A percentile compares a stretch with the other conserved stretches of the same genome.
These are phyloP conservation scores for Pyronema domesticum DNA, from an alignment of 495 filamentous ascomycete species.

Conservation along the genomic window DNA sequence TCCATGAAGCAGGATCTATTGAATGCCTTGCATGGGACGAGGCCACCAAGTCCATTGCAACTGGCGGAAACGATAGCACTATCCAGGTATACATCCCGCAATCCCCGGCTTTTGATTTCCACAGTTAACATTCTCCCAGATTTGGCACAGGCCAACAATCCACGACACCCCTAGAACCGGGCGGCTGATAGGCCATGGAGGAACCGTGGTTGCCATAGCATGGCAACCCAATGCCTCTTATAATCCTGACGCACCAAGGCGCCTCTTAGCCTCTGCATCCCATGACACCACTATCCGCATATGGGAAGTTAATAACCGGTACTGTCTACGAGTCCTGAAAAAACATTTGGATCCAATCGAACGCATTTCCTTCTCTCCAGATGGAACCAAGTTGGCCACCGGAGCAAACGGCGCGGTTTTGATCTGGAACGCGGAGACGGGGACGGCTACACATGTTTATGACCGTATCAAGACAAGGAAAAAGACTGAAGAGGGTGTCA, in stretches of 20 bases:
- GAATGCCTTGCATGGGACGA: conserved; percentile 22
- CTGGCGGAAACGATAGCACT: conserved; percentile 13
- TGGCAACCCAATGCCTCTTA: conserved; percentile 15
- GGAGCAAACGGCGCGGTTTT: conserved; percentile 17
- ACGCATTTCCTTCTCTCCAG: conserved; percentile 22
- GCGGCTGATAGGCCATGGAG: conserved; percentile 8
- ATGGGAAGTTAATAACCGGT: conserved; percentile 16
- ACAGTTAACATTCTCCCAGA: conserved; percentile 5
- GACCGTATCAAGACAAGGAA: conserved; percentile 15
- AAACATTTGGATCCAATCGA: conserved; percentile 18
- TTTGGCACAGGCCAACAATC: conserved; percentile 19
- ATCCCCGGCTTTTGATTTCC: not conserved
- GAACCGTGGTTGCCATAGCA: conserved; percentile 11
- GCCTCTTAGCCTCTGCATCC: conserved; percentile 20
- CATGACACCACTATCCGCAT: conserved; percentile 18
- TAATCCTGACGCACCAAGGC: conserved; percentile 4
- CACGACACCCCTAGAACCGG: conserved; percentile 5
- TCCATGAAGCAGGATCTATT: conserved; percentile 10
- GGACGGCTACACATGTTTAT: conserved; percentile 20
- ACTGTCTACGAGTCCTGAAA: conserved; percentile 11
- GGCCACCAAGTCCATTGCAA: conserved; percentile 16
- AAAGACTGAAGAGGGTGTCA: conserved; percentile 11
- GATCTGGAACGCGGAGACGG: conserved; percentile 17
- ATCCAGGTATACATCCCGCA: conserved; percentile 7
- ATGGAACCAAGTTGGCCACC: conserved; percentile 16